Evolutionary conservation across 1,139 yeast genomes (phyloP), one percentile per base, ranked within the genome.

Genomic region (Kurtzmaniella natalensis): DNA sequence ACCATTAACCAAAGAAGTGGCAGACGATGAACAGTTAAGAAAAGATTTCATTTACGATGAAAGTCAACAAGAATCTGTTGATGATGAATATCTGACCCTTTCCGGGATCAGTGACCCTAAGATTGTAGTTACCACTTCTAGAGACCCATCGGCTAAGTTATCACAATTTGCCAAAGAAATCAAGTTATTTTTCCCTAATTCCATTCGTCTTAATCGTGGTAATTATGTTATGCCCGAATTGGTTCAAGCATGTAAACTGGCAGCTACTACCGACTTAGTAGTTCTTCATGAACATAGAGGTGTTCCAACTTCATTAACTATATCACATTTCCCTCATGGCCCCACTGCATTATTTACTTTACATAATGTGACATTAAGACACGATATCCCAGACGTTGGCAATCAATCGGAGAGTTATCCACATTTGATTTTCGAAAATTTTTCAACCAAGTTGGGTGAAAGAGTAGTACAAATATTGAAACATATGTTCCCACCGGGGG

Each of bases 401-500:
- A 88, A 84, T 53, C 85, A 85, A 42, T 78, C 89, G 36, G 97
- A 92, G 58, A 86, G 86, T 1, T 85, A 85, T 51, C 99, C 99
- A 11, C 97, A 92, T 62, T 69, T 92, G 40, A 83, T 92, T 15
- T 89, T 94, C 58, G 96, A 92, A 47, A 88, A 88, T 53, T 88
- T 92, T 58, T 76, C 81, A n/a, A 75, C 94, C 2, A 75, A 77
- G 27, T 66, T 92, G 37, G 99, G 99, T 20, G 69, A 81, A 48
- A 70, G 99, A 40, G 94, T 88, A 2, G 92, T 67, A 18, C 80
- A 81, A 31, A 72, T 88, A 18, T 64, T 92, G 46, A 86, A 92
- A 59, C 95, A 94, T 58, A 59, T 92, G 50, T 92, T 89, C 61
- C 96, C 98, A 4, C 95, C 97, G 0, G 97, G 97, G n/a, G 95